phyloP scores from a whole-genome alignment of 805 yeast genomes.

The Wickerhamiella alocasiicola region DNA sequence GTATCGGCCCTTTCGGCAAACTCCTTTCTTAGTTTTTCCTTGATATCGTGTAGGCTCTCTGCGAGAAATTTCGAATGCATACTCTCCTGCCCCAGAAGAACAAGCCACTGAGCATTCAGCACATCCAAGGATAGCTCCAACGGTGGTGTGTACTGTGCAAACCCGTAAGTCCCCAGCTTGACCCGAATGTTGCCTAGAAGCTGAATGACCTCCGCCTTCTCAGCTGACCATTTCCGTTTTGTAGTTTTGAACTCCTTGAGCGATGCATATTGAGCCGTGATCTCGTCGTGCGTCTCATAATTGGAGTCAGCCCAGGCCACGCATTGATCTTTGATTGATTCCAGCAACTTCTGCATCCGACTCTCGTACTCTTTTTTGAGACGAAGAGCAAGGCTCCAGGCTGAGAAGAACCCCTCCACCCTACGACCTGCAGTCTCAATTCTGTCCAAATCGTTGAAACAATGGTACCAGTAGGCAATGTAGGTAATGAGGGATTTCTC shows the following conservation, averaged over 20 bases:
- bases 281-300: constrained; percentile 22
- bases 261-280: constrained; percentile 20
- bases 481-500: constrained; percentile 49
- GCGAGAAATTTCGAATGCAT: constrained; percentile 26
- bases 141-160: constrained; percentile 29
- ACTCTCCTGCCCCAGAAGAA: constrained; percentile 26
- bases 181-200: constrained; percentile 29
- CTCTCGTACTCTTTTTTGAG: constrained; percentile 28
- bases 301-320: constrained; percentile 22
- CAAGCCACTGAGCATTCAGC: constrained; percentile 27
- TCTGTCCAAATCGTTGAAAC: constrained; percentile 29
- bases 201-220: constrained; percentile 28
- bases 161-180: constrained; percentile 28
- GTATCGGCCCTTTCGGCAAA: constrained; percentile 29
- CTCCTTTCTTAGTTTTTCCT: constrained; percentile 24
- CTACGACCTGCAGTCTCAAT: constrained; percentile 31
- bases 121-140: constrained; percentile 22
- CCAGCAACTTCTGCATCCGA: constrained; percentile 24
- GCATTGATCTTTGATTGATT: constrained; percentile 18
- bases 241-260: constrained; percentile 24
- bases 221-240: constrained; percentile 31
- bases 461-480: constrained; percentile 46
- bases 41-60: constrained; percentile 25
- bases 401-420: constrained; percentile 29
- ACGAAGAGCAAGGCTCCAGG: constrained; percentile 23